Percentiles rank a stretch among this genome's conserved stretches.
These are phyloP conservation scores for Backusella westeae DNA, from an alignment of 192 early-diverging fungal genomes.

Conservation along the genomic window DNA sequence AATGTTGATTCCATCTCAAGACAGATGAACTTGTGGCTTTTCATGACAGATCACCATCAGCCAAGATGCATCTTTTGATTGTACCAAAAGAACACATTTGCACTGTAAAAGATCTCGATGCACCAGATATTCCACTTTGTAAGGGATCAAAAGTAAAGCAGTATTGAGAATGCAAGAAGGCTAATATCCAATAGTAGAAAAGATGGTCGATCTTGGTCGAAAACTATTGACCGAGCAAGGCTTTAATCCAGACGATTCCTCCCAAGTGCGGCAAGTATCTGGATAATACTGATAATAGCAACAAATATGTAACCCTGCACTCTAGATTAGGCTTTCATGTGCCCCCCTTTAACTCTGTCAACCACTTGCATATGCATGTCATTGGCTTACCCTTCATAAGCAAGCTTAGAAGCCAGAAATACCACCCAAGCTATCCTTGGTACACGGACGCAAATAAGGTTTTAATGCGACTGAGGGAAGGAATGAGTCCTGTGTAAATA, in stretches of 20 bases:
- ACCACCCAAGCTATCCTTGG: constrained; percentile 17
- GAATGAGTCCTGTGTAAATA: constrained; percentile 14
- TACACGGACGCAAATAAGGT: constrained; percentile 13
- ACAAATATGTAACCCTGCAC: neutral
- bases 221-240: constrained; percentile 27
- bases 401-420: constrained; percentile 10
- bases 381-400: constrained; percentile 55
- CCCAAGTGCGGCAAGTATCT: constrained; percentile 23
- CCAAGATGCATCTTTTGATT: constrained; percentile 41
- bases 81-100: constrained; percentile 38
- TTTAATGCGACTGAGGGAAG: constrained; percentile 4
- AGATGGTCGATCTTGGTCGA: constrained; percentile 31
- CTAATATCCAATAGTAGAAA: constrained; percentile 17
- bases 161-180: neutral
- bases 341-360: constrained; percentile 66
- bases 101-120: constrained; percentile 37
- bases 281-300: neutral
- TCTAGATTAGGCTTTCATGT: constrained; percentile 66
- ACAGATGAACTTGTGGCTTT: constrained; percentile 44
- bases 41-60: constrained; percentile 40
- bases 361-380: constrained; percentile 69
- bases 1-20: constrained; percentile 10
- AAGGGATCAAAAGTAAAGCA: neutral
- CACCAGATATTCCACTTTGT: constrained; percentile 29
- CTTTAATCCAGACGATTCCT: neutral